These are phyloP conservation scores for Tylopilus rubrobrunneus DNA, from an alignment of 768 basidiomycete species.

Conservation along the genomic window DNA sequence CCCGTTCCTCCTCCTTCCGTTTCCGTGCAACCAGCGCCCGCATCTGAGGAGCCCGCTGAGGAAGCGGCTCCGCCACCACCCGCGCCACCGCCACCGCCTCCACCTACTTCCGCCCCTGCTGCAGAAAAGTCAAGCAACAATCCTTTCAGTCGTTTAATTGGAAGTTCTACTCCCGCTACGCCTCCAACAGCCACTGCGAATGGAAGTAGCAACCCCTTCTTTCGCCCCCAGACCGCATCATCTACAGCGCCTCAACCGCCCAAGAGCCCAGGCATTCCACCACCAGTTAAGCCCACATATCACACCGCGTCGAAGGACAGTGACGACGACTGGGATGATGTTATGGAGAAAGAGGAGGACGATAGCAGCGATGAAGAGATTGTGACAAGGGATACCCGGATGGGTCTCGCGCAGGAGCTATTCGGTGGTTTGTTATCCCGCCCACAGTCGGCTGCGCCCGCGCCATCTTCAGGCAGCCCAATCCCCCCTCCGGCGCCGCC, in stretches of 20 bases:
- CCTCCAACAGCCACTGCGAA: conserved; percentile 29
- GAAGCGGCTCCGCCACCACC: conserved; percentile 32
- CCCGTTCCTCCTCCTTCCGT: conserved; percentile 30
- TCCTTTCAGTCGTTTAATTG: conserved; percentile 71
- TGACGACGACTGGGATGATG: conserved; percentile 83
- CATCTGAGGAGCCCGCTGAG: conserved; percentile 10
- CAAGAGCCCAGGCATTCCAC: conserved; percentile 29
- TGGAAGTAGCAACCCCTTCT: conserved; percentile 74
- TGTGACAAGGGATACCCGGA: conserved; percentile 56
- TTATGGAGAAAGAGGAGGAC: conserved; percentile 66
- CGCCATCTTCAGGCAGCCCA: conserved; percentile 17
- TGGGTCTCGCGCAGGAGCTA: conserved; percentile 70
- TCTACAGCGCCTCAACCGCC: too few relatives aligned
- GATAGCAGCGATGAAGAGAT: conserved; percentile 81
- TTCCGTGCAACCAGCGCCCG: conserved; percentile 30
- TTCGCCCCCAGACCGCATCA: conserved; percentile 41
- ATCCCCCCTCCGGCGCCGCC: conserved; percentile 33
- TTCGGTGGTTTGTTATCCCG: conserved; percentile 71
- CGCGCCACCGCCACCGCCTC: conserved; percentile 17
- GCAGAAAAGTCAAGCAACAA: conserved; percentile 58
- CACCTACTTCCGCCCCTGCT: conserved; percentile 25
- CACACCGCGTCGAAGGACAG: conserved; percentile 54
- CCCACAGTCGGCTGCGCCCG: conserved; percentile 52
- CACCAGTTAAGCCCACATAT: conserved; percentile 52
- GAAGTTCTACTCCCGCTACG: conserved; percentile 26